phyloP scores from a whole-genome alignment of 306 rosid genomes.

The Acacia crassicarpa region DNA sequence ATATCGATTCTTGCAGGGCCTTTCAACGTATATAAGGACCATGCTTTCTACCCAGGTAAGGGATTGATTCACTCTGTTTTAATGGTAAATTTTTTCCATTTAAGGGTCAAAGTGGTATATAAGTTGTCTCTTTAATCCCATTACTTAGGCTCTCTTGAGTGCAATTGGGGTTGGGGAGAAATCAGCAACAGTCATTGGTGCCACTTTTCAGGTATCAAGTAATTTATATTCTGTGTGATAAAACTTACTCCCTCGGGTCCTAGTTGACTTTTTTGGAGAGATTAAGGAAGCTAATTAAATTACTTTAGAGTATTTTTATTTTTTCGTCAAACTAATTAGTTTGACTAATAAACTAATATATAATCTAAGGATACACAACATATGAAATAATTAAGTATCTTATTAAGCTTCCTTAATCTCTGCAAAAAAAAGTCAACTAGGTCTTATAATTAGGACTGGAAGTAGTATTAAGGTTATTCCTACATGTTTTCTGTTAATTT shows the following conservation, averaged over 20 bases:
- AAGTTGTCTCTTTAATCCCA: constrained; percentile 21
- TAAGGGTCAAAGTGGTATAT: not conserved
- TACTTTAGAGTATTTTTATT: too few species aligned
- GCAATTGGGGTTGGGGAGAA: constrained; percentile 98
- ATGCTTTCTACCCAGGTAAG: constrained; percentile 99
- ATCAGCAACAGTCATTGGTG: constrained; percentile 93
- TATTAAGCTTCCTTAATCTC: too few species aligned
- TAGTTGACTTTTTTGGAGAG: too few species aligned
- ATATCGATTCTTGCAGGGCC: constrained; percentile 55
- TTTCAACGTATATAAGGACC: constrained; percentile 82
- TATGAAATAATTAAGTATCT: too few species aligned
- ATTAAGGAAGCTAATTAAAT: too few species aligned
- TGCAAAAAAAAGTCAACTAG: too few species aligned
- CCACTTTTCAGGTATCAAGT: constrained; percentile 87
- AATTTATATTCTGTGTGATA: constrained; percentile 7
- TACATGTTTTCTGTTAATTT: not conserved
- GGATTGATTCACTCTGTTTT: constrained; percentile 30
- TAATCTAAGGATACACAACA: too few species aligned
- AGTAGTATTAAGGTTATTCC: not conserved
- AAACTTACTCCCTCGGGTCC: not conserved
- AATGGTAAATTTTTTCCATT: not conserved
- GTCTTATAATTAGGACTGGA: too few species aligned
- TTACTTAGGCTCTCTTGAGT: constrained; percentile 78
- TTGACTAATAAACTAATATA: too few species aligned
- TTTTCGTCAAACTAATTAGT: too few species aligned